Conservation (phyloP, 75 land plant species). For the Pinus taeda region DNA sequence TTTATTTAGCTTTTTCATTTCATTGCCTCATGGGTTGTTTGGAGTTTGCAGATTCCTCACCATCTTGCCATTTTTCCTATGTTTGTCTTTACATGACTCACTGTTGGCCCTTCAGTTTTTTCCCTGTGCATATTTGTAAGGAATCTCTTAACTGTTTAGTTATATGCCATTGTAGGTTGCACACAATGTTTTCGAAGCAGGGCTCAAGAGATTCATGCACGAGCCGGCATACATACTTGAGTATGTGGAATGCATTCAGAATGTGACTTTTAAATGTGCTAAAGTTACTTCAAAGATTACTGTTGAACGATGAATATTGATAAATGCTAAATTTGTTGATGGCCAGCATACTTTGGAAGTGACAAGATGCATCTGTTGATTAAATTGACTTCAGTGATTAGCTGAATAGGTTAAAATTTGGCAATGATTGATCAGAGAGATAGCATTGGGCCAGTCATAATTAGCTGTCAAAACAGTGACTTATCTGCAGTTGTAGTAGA, state of each 20-base stretch:
- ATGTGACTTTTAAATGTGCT: not conserved
- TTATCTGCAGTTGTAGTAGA: not conserved
- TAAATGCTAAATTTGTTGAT: not conserved
- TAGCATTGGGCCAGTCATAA: no score
- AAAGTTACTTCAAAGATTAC: not conserved
- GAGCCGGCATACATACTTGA: slow-evolving; percentile 91
- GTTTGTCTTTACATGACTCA: not conserved
- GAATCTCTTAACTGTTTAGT: not conserved
- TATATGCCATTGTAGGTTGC: slow-evolving; percentile 61
- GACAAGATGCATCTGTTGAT: no score
- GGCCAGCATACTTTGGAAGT: not conserved
- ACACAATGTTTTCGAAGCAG: slow-evolving; percentile 92
- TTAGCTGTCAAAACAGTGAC: no score
- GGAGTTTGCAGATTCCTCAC: not conserved
- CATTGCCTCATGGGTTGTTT: not conserved
- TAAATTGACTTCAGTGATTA: no score
- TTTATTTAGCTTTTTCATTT: not conserved
- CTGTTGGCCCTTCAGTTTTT: not conserved
- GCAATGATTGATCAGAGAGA: no score
- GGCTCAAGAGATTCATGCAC: slow-evolving; percentile 85
- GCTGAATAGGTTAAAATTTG: no score
- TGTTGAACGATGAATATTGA: not conserved
- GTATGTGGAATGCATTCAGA: slow-evolving; percentile 31
- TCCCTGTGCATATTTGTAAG: not conserved
- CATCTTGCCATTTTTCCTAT: not conserved